Base-by-base conservation (phyloP, 2,329 filamentous ascomycete species). In the Sphaerulina musiva region DNA sequence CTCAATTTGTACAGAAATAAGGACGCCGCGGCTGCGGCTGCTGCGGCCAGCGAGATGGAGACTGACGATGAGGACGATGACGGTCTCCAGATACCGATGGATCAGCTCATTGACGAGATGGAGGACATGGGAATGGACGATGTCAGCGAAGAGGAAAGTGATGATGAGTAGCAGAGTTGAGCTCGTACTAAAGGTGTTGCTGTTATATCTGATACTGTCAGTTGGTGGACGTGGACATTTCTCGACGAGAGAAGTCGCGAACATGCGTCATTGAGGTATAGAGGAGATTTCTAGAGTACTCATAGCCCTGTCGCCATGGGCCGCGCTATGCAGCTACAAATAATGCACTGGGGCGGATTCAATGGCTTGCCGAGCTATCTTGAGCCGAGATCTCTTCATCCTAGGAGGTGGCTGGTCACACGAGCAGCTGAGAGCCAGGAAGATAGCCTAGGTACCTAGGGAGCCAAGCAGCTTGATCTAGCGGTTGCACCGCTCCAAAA, bases 1-100 rank as follows among this genome's bases (percentile, higher is more conserved):
- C 76, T 98, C 68, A 87, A 89, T 44, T 71, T 98, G 65, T 98
- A 95, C 76, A 95, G 92, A 69, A 73, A 78, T 76, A 80, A 78
- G 57, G 70, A 73, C 48, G 65, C 69, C 58, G 67, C 71, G 58
- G 70, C 75, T 66, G 78, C 82, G 34, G 70, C 68, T 1, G 83
- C 86, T 55, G 82, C 80, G 65, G 87, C 86, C 80, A 86, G 83
- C 65, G 76, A 85, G 48, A 84, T 81, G 58, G 75, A 76, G 56
- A 72, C 65, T 48, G 72, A 72, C 48, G 66, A 86, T 74, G 68
- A 81, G 69, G 73, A 78, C 53, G 78, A 81, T 58, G 80, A 77
- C 12, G 80, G 80, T 26, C 53, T 72, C 57, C 57, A 62, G 59
- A 77, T 78, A 57, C 76, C 76, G 4, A 77, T 78, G 75, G 75